A percentile compares a stretch with the other conserved stretches of the same genome.
These are phyloP conservation scores for Colletotrichum musae DNA, from an alignment of 2,329 filamentous ascomycete species.

Conservation along the genomic window DNA sequence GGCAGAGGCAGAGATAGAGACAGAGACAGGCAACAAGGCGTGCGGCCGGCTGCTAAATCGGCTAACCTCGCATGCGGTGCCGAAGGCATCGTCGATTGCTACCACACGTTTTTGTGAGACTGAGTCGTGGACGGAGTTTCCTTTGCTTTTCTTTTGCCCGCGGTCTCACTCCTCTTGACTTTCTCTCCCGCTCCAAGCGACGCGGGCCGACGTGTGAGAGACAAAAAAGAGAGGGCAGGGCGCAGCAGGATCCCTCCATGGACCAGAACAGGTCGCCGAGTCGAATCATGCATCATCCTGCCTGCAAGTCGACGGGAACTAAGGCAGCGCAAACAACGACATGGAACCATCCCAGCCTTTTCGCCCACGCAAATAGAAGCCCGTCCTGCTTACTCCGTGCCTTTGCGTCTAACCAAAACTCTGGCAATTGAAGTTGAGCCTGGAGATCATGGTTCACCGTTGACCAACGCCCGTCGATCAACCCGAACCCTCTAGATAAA, in stretches of 20 bases:
- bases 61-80: constrained; percentile 19
- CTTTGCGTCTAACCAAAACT: constrained; percentile 4
- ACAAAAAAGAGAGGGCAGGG: not conserved
- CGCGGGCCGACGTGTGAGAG: not conserved
- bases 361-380: constrained; percentile 8
- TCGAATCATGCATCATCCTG: constrained; percentile 31
- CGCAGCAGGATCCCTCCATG: constrained; percentile 1
- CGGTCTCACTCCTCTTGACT: constrained; percentile 7
- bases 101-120: constrained; percentile 19
- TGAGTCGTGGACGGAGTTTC: constrained; percentile 16
- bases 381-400: not conserved
- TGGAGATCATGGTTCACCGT: constrained; percentile 21
- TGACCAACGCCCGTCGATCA: constrained; percentile 30
- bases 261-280: not conserved
- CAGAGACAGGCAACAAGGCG: too few relatives aligned
- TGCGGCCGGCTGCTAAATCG: not conserved
- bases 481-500: not conserved
- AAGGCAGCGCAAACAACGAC: constrained; percentile 8
- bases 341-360: constrained; percentile 11
- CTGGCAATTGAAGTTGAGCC: not conserved
- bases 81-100: constrained; percentile 29
- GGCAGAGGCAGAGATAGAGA: too few relatives aligned
- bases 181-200: constrained; percentile 34
- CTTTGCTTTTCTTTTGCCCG: constrained; percentile 2
- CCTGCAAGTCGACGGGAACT: constrained; percentile 23